Percentiles rank a stretch among this genome's conserved stretches.
Conservation (phyloP, 176 grass and related monocot species). For the Secale cereale region DNA sequence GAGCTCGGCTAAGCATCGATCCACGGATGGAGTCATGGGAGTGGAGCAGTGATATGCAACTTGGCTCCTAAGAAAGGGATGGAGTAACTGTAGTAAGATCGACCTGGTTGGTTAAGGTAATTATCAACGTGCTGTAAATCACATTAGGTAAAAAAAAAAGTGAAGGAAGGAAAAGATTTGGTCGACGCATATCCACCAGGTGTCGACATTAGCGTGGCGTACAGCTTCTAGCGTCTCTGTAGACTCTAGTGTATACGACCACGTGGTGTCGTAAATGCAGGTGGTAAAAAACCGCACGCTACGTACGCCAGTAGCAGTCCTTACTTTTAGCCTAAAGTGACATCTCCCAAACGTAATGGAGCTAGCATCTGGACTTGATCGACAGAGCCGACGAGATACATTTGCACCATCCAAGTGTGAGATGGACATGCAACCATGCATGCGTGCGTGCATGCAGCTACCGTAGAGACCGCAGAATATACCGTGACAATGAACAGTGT, state of each 20-base stretch:
- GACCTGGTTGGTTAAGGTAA: not conserved
- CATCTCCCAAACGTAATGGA: not conserved
- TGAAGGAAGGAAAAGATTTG: not conserved
- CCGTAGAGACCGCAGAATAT: not conserved
- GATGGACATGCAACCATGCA: not conserved
- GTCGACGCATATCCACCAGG: not conserved
- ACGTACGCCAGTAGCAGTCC: not conserved
- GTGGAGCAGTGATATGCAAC: constrained; percentile 4
- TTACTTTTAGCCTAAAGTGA: not conserved
- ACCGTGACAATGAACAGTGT: not conserved
- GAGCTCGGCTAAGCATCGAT: not conserved
- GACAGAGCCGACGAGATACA: not conserved
- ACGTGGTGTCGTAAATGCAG: not conserved
- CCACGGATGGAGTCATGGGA: not conserved
- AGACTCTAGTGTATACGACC: not conserved
- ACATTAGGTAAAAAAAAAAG: not conserved
- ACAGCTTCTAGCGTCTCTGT: not conserved
- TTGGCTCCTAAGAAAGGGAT: constrained; percentile 17
- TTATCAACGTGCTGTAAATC: constrained; percentile 19
- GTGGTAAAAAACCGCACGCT: not conserved
- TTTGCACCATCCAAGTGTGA: constrained; percentile 8
- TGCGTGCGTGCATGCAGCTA: not conserved
- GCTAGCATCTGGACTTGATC: not conserved
- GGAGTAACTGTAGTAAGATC: not conserved
- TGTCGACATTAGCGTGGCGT: not conserved